phyloP scores from a whole-genome alignment of 345 rosid genomes.

The Camelina sativa region DNA sequence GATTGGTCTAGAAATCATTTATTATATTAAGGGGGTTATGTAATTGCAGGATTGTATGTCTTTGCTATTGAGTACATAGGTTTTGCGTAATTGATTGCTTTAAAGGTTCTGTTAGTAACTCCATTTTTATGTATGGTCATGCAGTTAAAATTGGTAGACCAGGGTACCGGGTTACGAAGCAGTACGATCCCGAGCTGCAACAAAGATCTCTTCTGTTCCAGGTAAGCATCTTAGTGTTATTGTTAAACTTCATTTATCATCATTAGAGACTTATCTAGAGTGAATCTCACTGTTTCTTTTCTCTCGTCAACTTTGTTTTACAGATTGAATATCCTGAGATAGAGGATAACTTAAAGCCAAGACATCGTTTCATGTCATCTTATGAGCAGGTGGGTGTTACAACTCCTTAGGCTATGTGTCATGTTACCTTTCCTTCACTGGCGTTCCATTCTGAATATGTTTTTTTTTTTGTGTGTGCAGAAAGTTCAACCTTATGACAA shows the following conservation, averaged over 20 bases:
- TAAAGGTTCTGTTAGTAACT: neutral
- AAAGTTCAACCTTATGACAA: conserved; percentile 83
- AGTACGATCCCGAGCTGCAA: conserved; percentile 87
- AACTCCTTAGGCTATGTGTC: neutral
- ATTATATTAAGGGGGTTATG: neutral
- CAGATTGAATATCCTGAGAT: conserved; percentile 99
- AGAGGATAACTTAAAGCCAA: conserved; percentile 84
- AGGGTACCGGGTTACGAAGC: conserved; percentile 93
- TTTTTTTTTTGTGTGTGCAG: conserved; percentile 48
- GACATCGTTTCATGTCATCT: conserved; percentile 96
- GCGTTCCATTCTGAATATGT: neutral
- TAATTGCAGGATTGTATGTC: conserved; percentile 8
- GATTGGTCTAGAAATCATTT: neutral
- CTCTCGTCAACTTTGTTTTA: neutral
- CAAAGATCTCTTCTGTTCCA: conserved; percentile 96
- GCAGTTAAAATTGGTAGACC: conserved; percentile 98
- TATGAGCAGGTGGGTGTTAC: conserved; percentile 74
- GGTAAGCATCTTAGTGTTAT: conserved; percentile 45
- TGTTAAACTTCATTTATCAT: neutral
- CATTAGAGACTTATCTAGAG: conserved; percentile 18
- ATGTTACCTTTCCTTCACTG: neutral
- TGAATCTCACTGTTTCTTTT: neutral
- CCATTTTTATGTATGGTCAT: conserved; percentile 19
- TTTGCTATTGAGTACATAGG: conserved; percentile 8
- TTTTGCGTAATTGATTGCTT: neutral